These are phyloP conservation scores for Pseudocercospora vitis DNA, from an alignment of 2,329 filamentous ascomycete species.

Conservation along the genomic window DNA sequence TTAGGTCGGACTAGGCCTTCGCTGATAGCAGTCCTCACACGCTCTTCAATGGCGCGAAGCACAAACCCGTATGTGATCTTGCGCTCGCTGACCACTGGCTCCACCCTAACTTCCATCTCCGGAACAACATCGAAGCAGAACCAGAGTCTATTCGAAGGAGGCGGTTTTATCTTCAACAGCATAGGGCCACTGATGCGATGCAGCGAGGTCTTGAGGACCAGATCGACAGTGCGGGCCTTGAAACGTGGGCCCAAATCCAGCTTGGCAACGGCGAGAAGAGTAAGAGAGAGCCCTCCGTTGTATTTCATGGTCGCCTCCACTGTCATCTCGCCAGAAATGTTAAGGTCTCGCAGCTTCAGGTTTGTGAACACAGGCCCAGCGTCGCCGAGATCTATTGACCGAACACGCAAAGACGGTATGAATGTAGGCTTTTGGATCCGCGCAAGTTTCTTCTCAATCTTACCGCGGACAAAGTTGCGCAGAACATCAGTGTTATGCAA, in stretches of 20 bases:
- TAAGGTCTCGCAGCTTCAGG: conserved; percentile 81
- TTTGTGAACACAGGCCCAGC: conserved; percentile 87
- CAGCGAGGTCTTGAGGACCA: conserved; percentile 81
- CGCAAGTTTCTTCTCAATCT: conserved; percentile 94
- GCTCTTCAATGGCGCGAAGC: conserved; percentile 86
- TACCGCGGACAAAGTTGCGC: conserved; percentile 74
- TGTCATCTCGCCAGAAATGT: conserved; percentile 84
- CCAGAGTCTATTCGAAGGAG: conserved; percentile 95
- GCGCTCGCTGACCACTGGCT: conserved; percentile 90
- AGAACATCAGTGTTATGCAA: conserved; percentile 82
- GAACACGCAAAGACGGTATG: conserved; percentile 79
- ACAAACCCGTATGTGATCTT: conserved; percentile 96
- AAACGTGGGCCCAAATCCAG: conserved; percentile 87
- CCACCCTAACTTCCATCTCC: conserved; percentile 89
- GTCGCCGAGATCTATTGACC: conserved; percentile 81
- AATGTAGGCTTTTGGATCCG: conserved; percentile 90
- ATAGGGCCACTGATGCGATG: conserved; percentile 83
- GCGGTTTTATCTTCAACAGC: conserved; percentile 85
- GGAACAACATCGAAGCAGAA: conserved; percentile 92
- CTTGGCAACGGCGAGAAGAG: conserved; percentile 87
- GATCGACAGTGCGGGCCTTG: conserved; percentile 84
- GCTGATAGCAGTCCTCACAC: conserved; percentile 89
- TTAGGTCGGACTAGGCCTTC: conserved; percentile 90
- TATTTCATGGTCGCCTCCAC: conserved; percentile 87
- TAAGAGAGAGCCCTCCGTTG: conserved; percentile 81